These are phyloP conservation scores for Picochlorum sp. DNA, from an alignment of 139 green algal genomes.

Conservation along the genomic window DNA sequence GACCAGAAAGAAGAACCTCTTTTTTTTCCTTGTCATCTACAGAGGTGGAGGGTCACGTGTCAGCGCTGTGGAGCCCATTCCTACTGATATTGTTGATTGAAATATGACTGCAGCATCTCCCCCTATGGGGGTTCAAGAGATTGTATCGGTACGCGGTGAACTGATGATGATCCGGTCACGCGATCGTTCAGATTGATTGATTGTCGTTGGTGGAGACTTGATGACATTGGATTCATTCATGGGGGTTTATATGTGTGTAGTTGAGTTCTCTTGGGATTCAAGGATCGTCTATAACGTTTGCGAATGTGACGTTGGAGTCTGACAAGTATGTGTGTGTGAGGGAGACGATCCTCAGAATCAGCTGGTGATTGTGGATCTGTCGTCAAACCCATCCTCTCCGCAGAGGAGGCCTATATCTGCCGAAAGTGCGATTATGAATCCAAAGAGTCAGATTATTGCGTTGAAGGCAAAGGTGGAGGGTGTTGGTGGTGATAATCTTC, in stretches of 20 bases:
- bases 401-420: constrained; percentile 89
- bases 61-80: constrained; percentile 1
- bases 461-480: constrained; percentile 70
- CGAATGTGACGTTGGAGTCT: constrained; percentile 92
- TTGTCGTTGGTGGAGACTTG: too few species aligned
- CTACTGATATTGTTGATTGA: background rate
- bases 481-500: constrained; percentile 72
- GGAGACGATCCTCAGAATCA: constrained; percentile 62
- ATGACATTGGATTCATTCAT: too few species aligned
- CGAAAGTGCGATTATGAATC: constrained; percentile 94
- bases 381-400: constrained; percentile 57
- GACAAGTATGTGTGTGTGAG: constrained; percentile 96
- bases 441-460: constrained; percentile 86
- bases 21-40: background rate
- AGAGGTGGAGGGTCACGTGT: constrained; percentile 2
- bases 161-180: too few species aligned
- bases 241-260: constrained; percentile 42
- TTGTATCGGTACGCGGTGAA: constrained; percentile 19
- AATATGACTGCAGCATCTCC: background rate
- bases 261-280: constrained; percentile 80
- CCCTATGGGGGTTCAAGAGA: constrained; percentile 22
- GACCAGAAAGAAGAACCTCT: too few species aligned
- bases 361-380: constrained; percentile 89
- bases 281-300: constrained; percentile 92
- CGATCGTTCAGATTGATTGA: too few species aligned